A percentile compares a stretch with the other conserved stretches of the same genome.
Conservation (phyloP, 805 yeast genomes). For the Nakazawaea anatomiae region DNA sequence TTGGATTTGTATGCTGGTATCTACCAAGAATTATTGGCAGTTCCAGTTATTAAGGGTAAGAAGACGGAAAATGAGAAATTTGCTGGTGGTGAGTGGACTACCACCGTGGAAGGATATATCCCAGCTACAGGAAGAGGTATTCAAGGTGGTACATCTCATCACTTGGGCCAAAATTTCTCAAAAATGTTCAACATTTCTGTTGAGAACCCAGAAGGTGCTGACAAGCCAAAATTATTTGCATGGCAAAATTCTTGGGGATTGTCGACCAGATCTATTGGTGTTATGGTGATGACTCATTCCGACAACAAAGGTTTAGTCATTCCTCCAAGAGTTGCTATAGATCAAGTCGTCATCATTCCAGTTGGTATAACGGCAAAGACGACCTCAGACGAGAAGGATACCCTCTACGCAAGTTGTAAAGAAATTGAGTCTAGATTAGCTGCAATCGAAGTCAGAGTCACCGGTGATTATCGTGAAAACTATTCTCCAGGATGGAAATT, state of each 20-base stretch:
- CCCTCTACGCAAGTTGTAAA: conserved; percentile 65
- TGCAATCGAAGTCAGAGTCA: conserved; percentile 63
- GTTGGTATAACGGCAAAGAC: conserved; percentile 92
- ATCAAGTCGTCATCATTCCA: conserved; percentile 89
- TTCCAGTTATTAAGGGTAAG: conserved; percentile 91
- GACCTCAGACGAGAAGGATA: conserved; percentile 63
- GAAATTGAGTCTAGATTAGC: conserved; percentile 58
- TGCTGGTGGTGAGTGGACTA: conserved; percentile 95
- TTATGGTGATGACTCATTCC: conserved; percentile 98
- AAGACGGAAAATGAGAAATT: conserved; percentile 98
- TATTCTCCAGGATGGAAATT: conserved; percentile 99
- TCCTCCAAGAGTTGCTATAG: conserved; percentile 95
- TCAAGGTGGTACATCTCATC: conserved; percentile 98
- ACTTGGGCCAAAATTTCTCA: conserved; percentile 95
- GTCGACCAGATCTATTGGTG: conserved; percentile 98
- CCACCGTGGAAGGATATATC: conserved; percentile 94
- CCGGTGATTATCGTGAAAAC: conserved; percentile 86
- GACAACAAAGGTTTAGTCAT: conserved; percentile 97
- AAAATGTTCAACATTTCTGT: conserved; percentile 96
- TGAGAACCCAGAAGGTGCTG: conserved; percentile 89
- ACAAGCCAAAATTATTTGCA: conserved; percentile 79
- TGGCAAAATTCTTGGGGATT: conserved; percentile 99
- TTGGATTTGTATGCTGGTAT: conserved; percentile 80
- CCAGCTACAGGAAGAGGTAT: conserved; percentile 99
- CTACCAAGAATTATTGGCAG: conserved; percentile 90